Base-by-base conservation (phyloP, 805 yeast genomes). In the Metschnikowia lochheadii region DNA sequence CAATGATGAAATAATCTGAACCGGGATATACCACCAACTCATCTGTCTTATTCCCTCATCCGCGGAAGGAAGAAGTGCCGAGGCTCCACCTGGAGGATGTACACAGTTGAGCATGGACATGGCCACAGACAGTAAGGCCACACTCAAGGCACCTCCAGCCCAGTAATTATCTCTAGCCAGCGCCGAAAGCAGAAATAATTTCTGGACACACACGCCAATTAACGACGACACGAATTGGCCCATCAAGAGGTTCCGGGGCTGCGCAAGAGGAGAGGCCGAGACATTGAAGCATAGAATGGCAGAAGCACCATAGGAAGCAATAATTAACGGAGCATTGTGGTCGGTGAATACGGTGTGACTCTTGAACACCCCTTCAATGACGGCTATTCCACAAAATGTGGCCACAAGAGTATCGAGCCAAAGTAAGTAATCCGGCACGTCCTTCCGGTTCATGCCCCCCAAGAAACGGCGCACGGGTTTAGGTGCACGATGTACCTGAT, bases 41-140 rank as follows among this genome's bases (percentile, higher is more conserved):
- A 83, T 69, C 3, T 46, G 55, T 11, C 80, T 62, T 3, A 82
- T 67, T 6, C 59, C 55, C 0, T 61, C 76, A 47, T 81, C 84
- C 0, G 78, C 58, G 1, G 75, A 65, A 0, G 88, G 86, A 7
- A 84, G 63, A 35, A 84, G 59, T 0, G 89, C 87, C 8, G 84
- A 76, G 1, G 89, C 88, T 2, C 89, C 89, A 1, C 84, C 83
- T 0, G 89, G 89, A 0, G 89, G 89, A 61, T 84, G 89, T 1
- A 82, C 78, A 51, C 83, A 77, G 53, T 81, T 81, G 5, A 75
- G 63, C 0, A 81, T 53, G 13, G 77, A 65, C 85, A 82, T 82
- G 2, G 67, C 63, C 10, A 79, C 81, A 7, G 84, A 77, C 1
- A 84, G 58, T 5, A 80, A 51, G 0, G 76, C 84, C 6, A 82